These are phyloP conservation scores for Porodaedalea pini DNA, from an alignment of 1,284 basidiomycete genomes.

Conservation along the genomic window DNA sequence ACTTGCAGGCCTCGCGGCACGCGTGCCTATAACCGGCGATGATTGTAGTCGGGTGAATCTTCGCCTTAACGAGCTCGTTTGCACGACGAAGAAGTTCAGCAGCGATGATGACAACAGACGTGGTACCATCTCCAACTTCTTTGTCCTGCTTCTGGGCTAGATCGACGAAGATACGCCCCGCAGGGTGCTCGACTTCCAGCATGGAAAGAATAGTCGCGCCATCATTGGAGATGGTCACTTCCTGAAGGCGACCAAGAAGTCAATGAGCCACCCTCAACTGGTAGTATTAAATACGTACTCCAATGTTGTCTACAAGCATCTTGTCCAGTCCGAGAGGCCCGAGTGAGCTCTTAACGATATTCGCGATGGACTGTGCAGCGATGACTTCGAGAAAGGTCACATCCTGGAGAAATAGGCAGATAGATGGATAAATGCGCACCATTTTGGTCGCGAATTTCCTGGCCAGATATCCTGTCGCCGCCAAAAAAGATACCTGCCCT, in stretches of 20 bases:
- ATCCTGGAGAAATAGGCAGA: constrained; percentile 14
- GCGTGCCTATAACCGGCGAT: constrained; percentile 98
- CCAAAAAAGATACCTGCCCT: constrained; percentile 88
- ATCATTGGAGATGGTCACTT: constrained; percentile 99
- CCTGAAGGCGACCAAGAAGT: constrained; percentile 44
- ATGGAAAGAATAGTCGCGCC: constrained; percentile 96
- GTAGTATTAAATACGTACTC: constrained; percentile 49
- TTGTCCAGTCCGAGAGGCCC: constrained; percentile 96
- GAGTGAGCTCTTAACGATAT: constrained; percentile 95
- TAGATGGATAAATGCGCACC: constrained; percentile 45
- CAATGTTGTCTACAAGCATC: constrained; percentile 99
- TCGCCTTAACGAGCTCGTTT: constrained; percentile 97
- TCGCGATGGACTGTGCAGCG: constrained; percentile 95
- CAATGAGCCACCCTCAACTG: constrained; percentile 4
- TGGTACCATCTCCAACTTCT: constrained; percentile 99
- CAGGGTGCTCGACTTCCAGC: constrained; percentile 90
- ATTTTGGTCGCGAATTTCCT: constrained; percentile 97
- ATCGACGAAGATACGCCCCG: constrained; percentile 95
- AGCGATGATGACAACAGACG: constrained; percentile 96
- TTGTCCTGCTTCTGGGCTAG: constrained; percentile 99
- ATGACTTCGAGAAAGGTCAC: constrained; percentile 56
- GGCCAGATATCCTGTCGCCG: constrained; percentile 89
- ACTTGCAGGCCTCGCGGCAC: constrained; percentile 96
- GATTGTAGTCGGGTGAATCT: constrained; percentile 99
- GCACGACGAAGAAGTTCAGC: constrained; percentile 93